phyloP scores from a whole-genome alignment of 257 asterid genomes.

The Ballota nigra region DNA sequence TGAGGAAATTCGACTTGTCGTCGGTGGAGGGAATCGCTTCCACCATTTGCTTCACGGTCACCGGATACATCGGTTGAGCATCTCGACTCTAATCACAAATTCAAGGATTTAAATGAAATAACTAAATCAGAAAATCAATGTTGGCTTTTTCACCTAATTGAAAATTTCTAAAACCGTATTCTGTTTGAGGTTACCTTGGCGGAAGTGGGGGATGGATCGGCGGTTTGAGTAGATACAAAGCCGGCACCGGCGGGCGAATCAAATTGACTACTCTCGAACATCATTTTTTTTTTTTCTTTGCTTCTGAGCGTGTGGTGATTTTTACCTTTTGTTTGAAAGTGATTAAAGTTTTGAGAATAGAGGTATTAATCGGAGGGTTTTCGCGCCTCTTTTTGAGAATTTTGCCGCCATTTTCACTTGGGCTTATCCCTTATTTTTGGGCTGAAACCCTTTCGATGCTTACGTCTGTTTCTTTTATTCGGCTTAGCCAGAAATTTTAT shows the following conservation, averaged over 20 bases:
- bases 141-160: background rate
- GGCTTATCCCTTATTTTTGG: background rate
- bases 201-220: conserved; percentile 48
- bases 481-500: background rate
- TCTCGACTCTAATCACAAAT: conserved; percentile 54
- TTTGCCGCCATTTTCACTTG: conserved; percentile 38
- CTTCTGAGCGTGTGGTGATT: background rate
- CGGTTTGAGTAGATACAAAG: conserved; percentile 44
- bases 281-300: conserved; percentile 31
- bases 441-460: background rate
- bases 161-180: background rate
- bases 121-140: background rate
- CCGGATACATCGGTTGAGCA: conserved; percentile 63
- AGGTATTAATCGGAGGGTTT: conserved; percentile 9
- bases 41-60: conserved; percentile 71
- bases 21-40: conserved; percentile 52
- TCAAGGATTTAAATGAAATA: background rate
- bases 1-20: conserved; percentile 51
- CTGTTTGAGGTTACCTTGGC: conserved; percentile 48
- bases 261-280: conserved; percentile 62
- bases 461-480: background rate
- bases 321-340: background rate
- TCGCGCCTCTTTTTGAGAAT: conserved; percentile 30
- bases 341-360: background rate
- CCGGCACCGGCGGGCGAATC: conserved; percentile 46